phyloP scores from a whole-genome alignment of 495 filamentous ascomycete species.

The Neurospora sp. region DNA sequence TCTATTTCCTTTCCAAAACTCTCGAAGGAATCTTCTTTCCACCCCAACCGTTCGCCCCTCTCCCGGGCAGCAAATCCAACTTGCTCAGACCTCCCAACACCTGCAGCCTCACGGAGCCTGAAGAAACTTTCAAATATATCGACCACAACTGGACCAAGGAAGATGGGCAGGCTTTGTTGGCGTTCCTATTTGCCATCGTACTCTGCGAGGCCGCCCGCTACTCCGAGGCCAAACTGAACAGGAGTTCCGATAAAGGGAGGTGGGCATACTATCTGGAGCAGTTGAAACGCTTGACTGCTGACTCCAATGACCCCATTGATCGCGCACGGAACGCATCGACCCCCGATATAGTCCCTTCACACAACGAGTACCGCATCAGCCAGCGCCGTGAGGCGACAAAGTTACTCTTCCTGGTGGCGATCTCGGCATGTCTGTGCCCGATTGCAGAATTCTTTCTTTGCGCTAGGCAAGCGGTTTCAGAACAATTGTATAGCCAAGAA shows the following conservation, averaged over 20 bases:
- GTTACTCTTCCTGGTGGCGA: neutral
- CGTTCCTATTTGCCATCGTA: neutral
- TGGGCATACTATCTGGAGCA: neutral
- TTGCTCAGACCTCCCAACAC: neutral
- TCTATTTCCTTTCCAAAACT: neutral
- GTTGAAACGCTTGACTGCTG: too few relatives aligned
- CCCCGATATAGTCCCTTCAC: neutral
- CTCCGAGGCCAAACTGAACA: neutral
- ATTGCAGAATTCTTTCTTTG: neutral
- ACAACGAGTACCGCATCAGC: neutral
- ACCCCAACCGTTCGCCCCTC: neutral
- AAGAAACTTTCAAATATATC: neutral
- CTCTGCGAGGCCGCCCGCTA: neutral
- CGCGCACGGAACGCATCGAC: too few relatives aligned
- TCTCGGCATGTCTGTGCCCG: neutral
- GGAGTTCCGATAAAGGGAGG: neutral
- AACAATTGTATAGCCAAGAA: too few relatives aligned
- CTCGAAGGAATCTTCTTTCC: neutral
- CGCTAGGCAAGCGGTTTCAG: accelerated
- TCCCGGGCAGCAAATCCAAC: neutral
- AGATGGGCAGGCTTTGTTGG: neutral
- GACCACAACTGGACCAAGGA: neutral
- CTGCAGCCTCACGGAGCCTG: neutral
- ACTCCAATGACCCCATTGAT: too few relatives aligned
- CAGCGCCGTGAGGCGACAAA: neutral